Percentiles rank a stretch among this genome's conserved stretches.
These are phyloP conservation scores for Infundibulicybe gibba DNA, from an alignment of 768 basidiomycete species.

Conservation along the genomic window DNA sequence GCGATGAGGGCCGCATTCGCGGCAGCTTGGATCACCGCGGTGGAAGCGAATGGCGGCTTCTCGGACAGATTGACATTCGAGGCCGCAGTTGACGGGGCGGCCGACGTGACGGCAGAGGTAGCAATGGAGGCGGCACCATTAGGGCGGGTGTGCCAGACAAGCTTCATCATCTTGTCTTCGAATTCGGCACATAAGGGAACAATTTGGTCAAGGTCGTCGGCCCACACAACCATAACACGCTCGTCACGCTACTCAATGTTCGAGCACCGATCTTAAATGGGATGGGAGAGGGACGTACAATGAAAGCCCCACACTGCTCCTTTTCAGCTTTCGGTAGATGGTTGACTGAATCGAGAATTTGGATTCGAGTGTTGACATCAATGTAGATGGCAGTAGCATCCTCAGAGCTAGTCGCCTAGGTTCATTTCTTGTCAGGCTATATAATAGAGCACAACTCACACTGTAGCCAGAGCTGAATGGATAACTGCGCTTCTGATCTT, in stretches of 20 bases:
- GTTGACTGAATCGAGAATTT: conserved; percentile 70
- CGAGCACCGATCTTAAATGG: not conserved
- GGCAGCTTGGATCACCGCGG: conserved; percentile 24
- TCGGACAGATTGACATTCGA: conserved; percentile 57
- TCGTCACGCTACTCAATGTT: conserved; percentile 64
- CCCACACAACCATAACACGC: conserved; percentile 82
- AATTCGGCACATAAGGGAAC: conserved; percentile 71
- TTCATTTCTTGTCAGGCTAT: too few relatives aligned
- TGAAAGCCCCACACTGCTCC: conserved; percentile 88
- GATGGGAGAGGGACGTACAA: conserved; percentile 41
- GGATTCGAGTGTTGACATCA: conserved; percentile 80
- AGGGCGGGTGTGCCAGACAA: conserved; percentile 47
- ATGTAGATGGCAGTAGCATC: conserved; percentile 63
- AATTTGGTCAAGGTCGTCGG: conserved; percentile 77
- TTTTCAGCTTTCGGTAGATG: conserved; percentile 78
- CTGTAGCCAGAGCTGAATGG: conserved; percentile 69
- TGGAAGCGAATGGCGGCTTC: conserved; percentile 28
- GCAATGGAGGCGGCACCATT: conserved; percentile 31
- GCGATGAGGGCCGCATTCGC: conserved; percentile 25
- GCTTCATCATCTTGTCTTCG: conserved; percentile 61
- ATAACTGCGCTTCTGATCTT: conserved; percentile 78
- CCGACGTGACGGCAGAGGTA: conserved; percentile 33
- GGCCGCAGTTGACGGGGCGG: conserved; percentile 40
- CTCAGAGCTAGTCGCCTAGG: conserved; percentile 56
- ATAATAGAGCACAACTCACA: conserved; percentile 49